Evolutionary conservation across 345 rosid species (phyloP).

Genomic region (Heritiera fomes): DNA sequence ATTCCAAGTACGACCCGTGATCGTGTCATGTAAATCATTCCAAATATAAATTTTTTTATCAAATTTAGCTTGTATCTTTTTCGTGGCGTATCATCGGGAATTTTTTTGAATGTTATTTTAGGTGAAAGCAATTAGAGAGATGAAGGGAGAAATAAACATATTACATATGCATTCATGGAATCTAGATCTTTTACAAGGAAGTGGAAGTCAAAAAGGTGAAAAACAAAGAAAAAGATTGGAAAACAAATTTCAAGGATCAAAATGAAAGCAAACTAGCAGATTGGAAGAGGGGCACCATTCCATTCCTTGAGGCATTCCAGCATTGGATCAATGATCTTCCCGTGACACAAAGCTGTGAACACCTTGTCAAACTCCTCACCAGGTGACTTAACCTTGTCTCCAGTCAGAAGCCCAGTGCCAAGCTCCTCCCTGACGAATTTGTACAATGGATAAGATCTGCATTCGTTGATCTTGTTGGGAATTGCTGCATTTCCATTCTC

Average conservation of each 20-base stretch:
- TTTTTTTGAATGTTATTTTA: no score
- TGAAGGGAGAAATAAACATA: background rate
- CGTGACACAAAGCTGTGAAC: conserved; percentile 63
- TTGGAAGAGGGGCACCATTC: conserved; percentile 65
- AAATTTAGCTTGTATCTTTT: no score
- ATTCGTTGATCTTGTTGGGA: conserved; percentile 63
- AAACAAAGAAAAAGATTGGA: background rate
- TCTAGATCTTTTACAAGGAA: background rate
- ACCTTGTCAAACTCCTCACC: conserved; percentile 79
- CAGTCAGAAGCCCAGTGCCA: conserved; percentile 50
- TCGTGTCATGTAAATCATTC: no score
- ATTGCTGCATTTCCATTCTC: conserved; percentile 54
- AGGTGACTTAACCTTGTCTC: conserved; percentile 61
- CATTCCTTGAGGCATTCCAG: conserved; percentile 64
- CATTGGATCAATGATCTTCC: conserved; percentile 76
- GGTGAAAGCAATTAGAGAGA: background rate
- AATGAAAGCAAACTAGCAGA: conserved; percentile 27
- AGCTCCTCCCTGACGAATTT: conserved; percentile 65
- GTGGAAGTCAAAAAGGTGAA: background rate
- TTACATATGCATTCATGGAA: background rate
- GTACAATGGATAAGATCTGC: conserved; percentile 74
- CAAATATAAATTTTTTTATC: no score
- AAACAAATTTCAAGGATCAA: background rate
- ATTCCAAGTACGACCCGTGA: no score
- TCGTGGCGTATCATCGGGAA: no score